Evolutionary conservation across 2,329 filamentous ascomycete genomes (phyloP).

Genomic region (Sporothrix variecibatus): DNA sequence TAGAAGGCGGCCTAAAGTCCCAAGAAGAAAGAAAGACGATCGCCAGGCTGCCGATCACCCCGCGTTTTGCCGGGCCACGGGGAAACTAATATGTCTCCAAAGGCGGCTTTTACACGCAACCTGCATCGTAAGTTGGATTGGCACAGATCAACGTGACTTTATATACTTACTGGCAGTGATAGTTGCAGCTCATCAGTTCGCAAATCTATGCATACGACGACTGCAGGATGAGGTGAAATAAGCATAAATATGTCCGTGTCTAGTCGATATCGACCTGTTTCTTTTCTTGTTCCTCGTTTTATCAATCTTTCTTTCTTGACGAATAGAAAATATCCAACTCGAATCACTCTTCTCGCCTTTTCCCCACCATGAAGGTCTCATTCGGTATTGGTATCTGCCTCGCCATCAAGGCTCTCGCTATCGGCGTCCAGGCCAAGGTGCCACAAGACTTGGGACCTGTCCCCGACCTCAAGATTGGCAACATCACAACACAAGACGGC

Average conservation of each 20-base stretch:
- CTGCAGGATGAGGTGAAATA: neutral
- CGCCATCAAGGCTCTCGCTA: neutral
- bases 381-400: neutral
- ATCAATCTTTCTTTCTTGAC: neutral
- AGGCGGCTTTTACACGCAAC: neutral
- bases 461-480: neutral
- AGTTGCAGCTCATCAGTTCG: neutral
- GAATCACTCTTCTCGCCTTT: neutral
- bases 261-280: neutral
- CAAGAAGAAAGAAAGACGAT: neutral
- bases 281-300: neutral
- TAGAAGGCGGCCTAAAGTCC: neutral
- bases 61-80: neutral
- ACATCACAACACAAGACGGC: neutral
- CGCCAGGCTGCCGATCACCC: neutral
- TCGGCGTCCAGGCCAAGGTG: neutral
- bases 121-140: neutral
- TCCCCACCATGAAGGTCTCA: neutral
- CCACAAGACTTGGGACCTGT: neutral
- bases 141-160: neutral
- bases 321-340: neutral
- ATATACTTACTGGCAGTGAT: too few relatives aligned
- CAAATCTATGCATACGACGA: neutral
- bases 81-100: neutral
- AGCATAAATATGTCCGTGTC: neutral